Base-by-base conservation (phyloP, 2,329 filamentous ascomycete species). In the Talaromyces atroroseus region DNA sequence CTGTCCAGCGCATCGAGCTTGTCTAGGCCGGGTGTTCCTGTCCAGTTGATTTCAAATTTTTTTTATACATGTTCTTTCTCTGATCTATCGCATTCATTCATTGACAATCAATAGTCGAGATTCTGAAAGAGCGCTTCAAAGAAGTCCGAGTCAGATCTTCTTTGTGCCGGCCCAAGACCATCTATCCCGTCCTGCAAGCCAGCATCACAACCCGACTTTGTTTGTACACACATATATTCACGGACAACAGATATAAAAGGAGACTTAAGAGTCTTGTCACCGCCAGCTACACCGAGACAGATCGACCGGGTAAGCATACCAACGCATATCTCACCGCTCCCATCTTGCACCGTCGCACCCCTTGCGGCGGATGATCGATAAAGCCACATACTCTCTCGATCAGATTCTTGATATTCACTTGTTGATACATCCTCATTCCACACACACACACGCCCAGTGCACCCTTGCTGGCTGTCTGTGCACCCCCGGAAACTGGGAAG, bases 281-380 rank as follows among this genome's bases (percentile, higher is more conserved):
- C n/a, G n/a, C n/a, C n/a, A n/a, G n/a, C n/a, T n/a, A n/a, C n/a
- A n/a, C n/a, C n/a, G n/a, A n/a, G 24, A 26, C 24, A 26, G 24
- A 26, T 26, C 24, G 24, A 7, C 24, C 24, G 24, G 24, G 24
- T n/a, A 26, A 26, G 24, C 24, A 26, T 26, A 26, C 24, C 24
- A 26, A 26, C 24, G 24, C 24, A n/a, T 18, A 3, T 40, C 3
- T 42, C 38, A 52, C 50, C 50, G 50, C 49, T 24, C 50, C 49
- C 29, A 32, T 52, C 49, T 52, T 36, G 32, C 32, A 16, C 29
- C 29, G 12, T 16, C 11, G 8, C 49, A 44, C 42, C 49, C 52
- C 52, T 54, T 54, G 52, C 52, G 34, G 42, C 52, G 52, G 52
- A 32, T 54, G 10, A 48, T 49, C 52, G 52, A 54, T 48, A 47